Evolutionary conservation across 495 filamentous ascomycete genomes (phyloP).

Genomic region (Tuber melanosporum): DNA sequence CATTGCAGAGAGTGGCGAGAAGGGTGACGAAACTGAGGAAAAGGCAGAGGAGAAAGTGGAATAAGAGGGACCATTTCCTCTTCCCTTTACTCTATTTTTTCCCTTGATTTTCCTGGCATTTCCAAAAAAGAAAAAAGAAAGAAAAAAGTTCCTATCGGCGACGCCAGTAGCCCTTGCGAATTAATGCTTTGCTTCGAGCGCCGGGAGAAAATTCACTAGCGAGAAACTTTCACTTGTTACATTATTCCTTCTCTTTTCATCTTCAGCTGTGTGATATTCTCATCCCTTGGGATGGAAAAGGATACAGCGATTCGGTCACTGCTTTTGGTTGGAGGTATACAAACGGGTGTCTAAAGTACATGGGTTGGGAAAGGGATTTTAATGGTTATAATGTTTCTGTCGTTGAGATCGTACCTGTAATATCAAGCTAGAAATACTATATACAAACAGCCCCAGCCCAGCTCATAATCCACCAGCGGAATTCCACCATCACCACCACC

Average conservation of each 20-base stretch:
- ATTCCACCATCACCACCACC: background rate
- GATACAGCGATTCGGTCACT: background rate
- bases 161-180: background rate
- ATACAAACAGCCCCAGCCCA: background rate
- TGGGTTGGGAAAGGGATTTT: background rate
- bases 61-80: background rate
- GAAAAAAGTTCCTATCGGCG: background rate
- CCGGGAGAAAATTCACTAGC: background rate
- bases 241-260: background rate
- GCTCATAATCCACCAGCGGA: background rate
- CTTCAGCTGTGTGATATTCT: background rate
- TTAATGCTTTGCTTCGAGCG: background rate
- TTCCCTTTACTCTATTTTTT: background rate
- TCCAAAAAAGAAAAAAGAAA: background rate
- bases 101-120: background rate
- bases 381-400: background rate
- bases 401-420: background rate
- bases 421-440: background rate
- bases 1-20: slow-evolving; percentile 3
- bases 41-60: slow-evolving; percentile 12
- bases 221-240: background rate
- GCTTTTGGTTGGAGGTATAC: background rate
- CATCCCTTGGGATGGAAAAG: background rate
- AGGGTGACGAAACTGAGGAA: slow-evolving; percentile 8
- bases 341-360: background rate